Evolutionary conservation across 2,329 filamentous ascomycete species (phyloP).

Genomic region (Fusarium duplospermum): DNA sequence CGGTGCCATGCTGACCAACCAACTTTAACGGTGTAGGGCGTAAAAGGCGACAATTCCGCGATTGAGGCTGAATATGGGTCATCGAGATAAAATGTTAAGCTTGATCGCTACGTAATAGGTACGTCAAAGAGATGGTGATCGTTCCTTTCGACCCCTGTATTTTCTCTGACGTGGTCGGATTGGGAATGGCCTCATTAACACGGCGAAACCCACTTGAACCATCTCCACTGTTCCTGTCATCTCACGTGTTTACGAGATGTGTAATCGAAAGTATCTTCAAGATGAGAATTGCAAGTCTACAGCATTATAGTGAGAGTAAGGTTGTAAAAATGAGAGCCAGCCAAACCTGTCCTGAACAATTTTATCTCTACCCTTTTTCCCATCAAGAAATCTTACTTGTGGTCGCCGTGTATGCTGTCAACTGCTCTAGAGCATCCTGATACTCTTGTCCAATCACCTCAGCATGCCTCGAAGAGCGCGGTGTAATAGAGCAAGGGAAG

Average conservation of each 20-base stretch:
- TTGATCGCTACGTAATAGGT: background rate
- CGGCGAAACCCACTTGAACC: background rate
- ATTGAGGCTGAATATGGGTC: background rate
- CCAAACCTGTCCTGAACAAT: background rate
- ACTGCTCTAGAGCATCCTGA: conserved; percentile 35
- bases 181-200: background rate
- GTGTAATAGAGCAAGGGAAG: conserved; percentile 54
- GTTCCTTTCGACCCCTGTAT: background rate
- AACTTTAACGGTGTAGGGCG: background rate
- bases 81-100: background rate
- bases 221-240: background rate
- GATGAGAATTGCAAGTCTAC: background rate
- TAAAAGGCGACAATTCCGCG: background rate
- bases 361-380: background rate
- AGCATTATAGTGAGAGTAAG: background rate
- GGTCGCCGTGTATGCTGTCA: conserved; percentile 43
- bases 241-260: background rate
- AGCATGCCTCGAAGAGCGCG: conserved; percentile 48
- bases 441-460: conserved; percentile 50
- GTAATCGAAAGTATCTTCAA: background rate
- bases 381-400: conserved; percentile 38
- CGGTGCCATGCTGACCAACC: background rate
- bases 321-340: background rate
- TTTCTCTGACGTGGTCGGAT: background rate
- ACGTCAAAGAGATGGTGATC: background rate